Evolutionary conservation across 768 basidiomycete species (phyloP), one percentile per base, ranked within the genome.

Genomic region (Baorangia bicolor): DNA sequence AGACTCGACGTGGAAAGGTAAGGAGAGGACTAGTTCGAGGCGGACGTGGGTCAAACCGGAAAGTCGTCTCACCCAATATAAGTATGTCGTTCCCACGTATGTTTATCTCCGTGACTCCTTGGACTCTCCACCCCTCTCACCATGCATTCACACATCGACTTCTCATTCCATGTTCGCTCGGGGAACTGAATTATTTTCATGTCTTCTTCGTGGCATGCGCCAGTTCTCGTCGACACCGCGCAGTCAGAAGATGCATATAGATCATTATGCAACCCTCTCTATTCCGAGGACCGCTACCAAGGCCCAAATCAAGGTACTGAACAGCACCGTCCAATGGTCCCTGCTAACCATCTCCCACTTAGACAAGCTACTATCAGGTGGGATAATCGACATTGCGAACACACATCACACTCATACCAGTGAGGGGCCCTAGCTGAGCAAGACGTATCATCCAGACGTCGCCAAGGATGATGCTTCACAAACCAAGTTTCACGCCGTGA

Each of bases 401-500:
- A 11, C 16, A 6, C 21, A 12, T 39, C 20, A 20, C n/a, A 28
- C 44, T 59, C 50, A 54, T 10, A 20, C 45, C 25, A 9, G 1
- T 13, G 42, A 30, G 55, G 20, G 31, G 4, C 5, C 16, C 2
- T 39, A 81, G 80, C 63, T 81, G 49, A 81, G 79, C 73, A 81
- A 81, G 55, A 57, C 67, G 56, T 72, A 73, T 46, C 81, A 81
- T 50, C 80, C 80, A 1, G 80, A 81, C 60, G 61, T 77, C 10
- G 71, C 70, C 49, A 66, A 69, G 34, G 78, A 80, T 48, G 65
- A 64, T 7, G 43, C 56, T 4, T 72, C 79, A 2, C 73, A 70
- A 51, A 65, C 69, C 52, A 79, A 67, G 46, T 81, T 79, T 53
- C 76, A 77, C 46, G 72, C 68, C 0, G 73, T 78, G 47, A 80